phyloP scores from a whole-genome alignment of 148 eudicot genomes.

The Amaranthus hypochondriacus region DNA sequence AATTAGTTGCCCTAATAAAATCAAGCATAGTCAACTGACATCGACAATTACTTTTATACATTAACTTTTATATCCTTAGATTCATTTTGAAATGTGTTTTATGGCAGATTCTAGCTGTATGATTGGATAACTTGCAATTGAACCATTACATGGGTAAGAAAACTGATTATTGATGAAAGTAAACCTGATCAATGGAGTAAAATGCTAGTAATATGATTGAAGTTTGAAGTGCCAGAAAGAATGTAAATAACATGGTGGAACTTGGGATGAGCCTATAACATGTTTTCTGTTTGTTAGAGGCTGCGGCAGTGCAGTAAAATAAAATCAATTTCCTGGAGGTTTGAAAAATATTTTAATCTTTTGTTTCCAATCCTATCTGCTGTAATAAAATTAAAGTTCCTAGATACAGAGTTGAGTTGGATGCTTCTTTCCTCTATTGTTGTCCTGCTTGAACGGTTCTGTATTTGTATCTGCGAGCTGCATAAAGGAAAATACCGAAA shows the following conservation, averaged over 20 bases:
- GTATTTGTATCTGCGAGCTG: slow-evolving; percentile 55
- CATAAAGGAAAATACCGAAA: slow-evolving; percentile 54
- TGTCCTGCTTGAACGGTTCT: slow-evolving; percentile 25
- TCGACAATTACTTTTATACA: too few species aligned
- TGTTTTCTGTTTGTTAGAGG: background rate
- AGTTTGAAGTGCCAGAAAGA: background rate
- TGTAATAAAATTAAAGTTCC: too few species aligned
- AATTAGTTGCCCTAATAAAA: too few species aligned
- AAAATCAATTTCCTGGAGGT: background rate
- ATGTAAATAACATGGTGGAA: background rate
- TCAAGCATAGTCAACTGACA: too few species aligned
- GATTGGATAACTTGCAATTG: background rate
- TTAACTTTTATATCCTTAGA: too few species aligned
- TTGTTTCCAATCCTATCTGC: too few species aligned
- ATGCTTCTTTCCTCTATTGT: slow-evolving; percentile 8
- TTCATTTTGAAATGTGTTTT: too few species aligned
- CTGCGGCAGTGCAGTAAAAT: background rate
- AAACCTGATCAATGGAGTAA: background rate
- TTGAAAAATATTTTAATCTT: too few species aligned
- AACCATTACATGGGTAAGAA: background rate
- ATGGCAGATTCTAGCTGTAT: background rate
- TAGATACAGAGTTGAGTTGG: background rate
- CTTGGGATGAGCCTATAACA: background rate
- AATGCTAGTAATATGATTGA: background rate
- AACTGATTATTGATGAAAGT: too few species aligned